Evolutionary conservation across 305 asterid species (phyloP).

Genomic region (Rubia peregrina): DNA sequence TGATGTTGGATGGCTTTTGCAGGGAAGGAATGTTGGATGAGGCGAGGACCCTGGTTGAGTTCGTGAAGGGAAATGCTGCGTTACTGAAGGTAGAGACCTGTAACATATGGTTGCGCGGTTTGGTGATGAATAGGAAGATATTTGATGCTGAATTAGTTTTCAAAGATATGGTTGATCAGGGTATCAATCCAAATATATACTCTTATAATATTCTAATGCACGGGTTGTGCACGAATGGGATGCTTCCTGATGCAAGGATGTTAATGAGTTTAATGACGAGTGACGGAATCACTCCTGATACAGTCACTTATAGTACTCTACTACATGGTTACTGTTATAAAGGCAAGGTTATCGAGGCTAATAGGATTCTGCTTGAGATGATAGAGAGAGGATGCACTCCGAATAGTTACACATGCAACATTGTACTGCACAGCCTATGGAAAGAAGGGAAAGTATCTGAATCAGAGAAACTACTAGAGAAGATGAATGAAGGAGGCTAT

Average conservation of each 20-base stretch:
- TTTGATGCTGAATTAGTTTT: slow-evolving; percentile 60
- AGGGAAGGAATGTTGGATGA: slow-evolving; percentile 79
- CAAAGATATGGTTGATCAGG: slow-evolving; percentile 54
- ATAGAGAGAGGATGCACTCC: slow-evolving; percentile 49
- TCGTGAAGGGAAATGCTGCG: slow-evolving; percentile 48
- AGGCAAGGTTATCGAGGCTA: slow-evolving; percentile 64
- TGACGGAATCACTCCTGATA: slow-evolving; percentile 61
- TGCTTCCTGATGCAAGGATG: slow-evolving; percentile 67
- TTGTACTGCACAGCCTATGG: slow-evolving; percentile 76
- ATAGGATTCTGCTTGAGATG: slow-evolving; percentile 60
- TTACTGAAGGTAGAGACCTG: slow-evolving; percentile 54
- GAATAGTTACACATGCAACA: slow-evolving; percentile 70
- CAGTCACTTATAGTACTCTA: slow-evolving; percentile 64
- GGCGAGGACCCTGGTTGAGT: slow-evolving; percentile 43
- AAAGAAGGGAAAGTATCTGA: slow-evolving; percentile 76
- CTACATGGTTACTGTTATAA: slow-evolving; percentile 74
- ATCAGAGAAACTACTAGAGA: slow-evolving; percentile 69
- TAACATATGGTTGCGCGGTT: slow-evolving; percentile 64
- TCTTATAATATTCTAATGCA: slow-evolving; percentile 67
- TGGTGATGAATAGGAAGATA: slow-evolving; percentile 61
- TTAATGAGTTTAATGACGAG: slow-evolving; percentile 53
- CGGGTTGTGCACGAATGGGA: slow-evolving; percentile 66
- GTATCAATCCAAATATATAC: slow-evolving; percentile 56
- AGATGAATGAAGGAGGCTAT: slow-evolving; percentile 74
- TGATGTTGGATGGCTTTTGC: slow-evolving; percentile 75